These are phyloP conservation scores for Colletotrichum melonis DNA, from an alignment of 2,329 filamentous ascomycete species.

Conservation along the genomic window DNA sequence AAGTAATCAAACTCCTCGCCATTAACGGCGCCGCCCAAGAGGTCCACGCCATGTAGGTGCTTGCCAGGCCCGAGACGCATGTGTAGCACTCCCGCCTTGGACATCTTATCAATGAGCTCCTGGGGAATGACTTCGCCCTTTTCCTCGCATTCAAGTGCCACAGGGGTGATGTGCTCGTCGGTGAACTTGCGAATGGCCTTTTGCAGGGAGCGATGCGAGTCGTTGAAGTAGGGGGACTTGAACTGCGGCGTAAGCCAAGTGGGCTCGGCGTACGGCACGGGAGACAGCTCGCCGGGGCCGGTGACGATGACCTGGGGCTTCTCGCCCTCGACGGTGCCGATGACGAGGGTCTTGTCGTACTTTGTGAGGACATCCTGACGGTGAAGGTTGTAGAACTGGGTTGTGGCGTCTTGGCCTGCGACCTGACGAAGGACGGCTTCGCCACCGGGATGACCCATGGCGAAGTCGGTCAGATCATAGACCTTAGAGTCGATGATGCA, in stretches of 20 bases:
- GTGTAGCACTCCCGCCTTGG: slow-evolving; percentile 77
- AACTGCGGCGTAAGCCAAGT: slow-evolving; percentile 84
- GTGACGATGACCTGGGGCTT: slow-evolving; percentile 78
- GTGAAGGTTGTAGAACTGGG: slow-evolving; percentile 92
- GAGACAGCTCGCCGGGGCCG: slow-evolving; percentile 76
- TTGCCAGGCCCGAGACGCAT: slow-evolving; percentile 88
- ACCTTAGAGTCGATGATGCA: slow-evolving; percentile 88
- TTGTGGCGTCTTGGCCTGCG: slow-evolving; percentile 83
- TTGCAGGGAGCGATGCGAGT: slow-evolving; percentile 76
- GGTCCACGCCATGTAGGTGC: slow-evolving; percentile 77
- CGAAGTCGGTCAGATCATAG: slow-evolving; percentile 87
- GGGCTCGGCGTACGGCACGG: slow-evolving; percentile 87
- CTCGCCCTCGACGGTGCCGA: slow-evolving; percentile 82
- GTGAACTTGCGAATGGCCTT: slow-evolving; percentile 79
- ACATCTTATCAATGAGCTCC: slow-evolving; percentile 82
- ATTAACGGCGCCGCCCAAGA: slow-evolving; percentile 77
- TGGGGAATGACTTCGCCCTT: slow-evolving; percentile 78
- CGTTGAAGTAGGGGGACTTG: slow-evolving; percentile 83
- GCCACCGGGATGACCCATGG: slow-evolving; percentile 87
- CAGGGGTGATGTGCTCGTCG: slow-evolving; percentile 76
- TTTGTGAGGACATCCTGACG: slow-evolving; percentile 88
- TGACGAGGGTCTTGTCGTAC: slow-evolving; percentile 75
- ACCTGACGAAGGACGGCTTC: slow-evolving; percentile 83
- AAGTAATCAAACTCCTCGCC: slow-evolving; percentile 90
- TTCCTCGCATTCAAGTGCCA: slow-evolving; percentile 81